Evolutionary conservation across 495 filamentous ascomycete genomes (phyloP), one percentile per base, ranked within the genome.

Genomic region (Penicillium crystallinum): DNA sequence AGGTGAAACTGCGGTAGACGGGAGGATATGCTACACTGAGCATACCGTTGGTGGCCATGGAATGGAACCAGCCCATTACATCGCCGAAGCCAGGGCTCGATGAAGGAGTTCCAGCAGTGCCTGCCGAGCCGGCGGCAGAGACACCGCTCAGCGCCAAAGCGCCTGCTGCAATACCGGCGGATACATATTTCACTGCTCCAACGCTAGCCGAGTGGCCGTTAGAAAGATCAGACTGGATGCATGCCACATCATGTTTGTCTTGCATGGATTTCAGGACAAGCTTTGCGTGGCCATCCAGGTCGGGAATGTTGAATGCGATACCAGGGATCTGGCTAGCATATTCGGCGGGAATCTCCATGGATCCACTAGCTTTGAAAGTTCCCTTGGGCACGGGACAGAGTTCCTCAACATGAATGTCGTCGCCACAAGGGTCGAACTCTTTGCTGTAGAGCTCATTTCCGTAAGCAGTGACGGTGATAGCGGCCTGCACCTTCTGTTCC

Each of bases 31-130:
- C 81, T 58, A 91, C 90, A 55, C 87, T 92, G 64, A 97, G 69
- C 93, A 97, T 97, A 47, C 93, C 93, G 64, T 91, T 96, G 74
- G 91, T 86, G 17, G 93, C 91, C 69, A 98, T 84, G 25, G 84
- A 84, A 71, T 97, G 93, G 70, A 97, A 96, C 81, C 86, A 92
- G 41, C 84, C 83, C 65, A 97, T 82, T 46, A 96, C 84, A 61
- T 96, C 90, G 40, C 75, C 80, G 68, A 97, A 96, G 40, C 83
- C 88, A 8, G 93, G 93, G 56, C 89, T 95, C 30, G 85, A 67
- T 1, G 87, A 80, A 11, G 83, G 72, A 29, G 79, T 69, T n/a
- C 87, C 89, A 15, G 81, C 76, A 29, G 77, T 76, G 9, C 80
- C 81, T 18, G 80, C 84, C 38, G 84, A 79, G 35, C 81, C 78